Conservation (phyloP, 495 filamentous ascomycete genomes). For the Annulohypoxylon moriforme region DNA sequence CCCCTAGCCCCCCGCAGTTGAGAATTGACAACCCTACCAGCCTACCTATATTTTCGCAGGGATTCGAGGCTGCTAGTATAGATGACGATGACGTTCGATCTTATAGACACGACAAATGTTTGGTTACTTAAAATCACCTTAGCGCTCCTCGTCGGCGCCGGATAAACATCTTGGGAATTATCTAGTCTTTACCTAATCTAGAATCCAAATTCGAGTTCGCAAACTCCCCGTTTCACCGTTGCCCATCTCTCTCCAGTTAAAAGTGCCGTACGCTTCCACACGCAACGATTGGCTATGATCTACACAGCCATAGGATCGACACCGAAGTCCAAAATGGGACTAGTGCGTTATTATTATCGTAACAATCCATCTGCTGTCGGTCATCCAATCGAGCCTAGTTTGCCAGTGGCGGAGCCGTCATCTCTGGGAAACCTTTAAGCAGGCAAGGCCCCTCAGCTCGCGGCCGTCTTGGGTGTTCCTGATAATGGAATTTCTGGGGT, state of each 20-base stretch:
- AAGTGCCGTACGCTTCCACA: not conserved
- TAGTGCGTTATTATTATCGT: conserved; percentile 36
- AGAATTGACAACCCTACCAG: not conserved
- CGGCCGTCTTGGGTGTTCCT: conserved; percentile 4
- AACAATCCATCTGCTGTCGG: conserved; percentile 30
- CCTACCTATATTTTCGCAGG: conserved; percentile 2
- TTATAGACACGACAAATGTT: not conserved
- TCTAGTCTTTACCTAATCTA: conserved; percentile 20
- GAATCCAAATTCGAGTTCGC: not conserved
- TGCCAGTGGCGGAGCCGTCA: conserved; percentile 39
- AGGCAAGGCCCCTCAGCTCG: conserved; percentile 25
- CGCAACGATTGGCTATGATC: conserved; percentile 17
- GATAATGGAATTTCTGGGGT: conserved; percentile 30
- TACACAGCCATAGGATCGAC: conserved; percentile 35
- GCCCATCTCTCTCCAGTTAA: not conserved
- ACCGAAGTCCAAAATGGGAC: conserved; percentile 42
- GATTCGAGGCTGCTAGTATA: conserved; percentile 1
- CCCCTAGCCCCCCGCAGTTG: conserved; percentile 16
- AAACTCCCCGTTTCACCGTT: not conserved
- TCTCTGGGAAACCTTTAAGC: conserved; percentile 31
- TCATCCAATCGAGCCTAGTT: conserved; percentile 47
- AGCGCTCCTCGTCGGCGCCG: not conserved
- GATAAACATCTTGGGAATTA: not conserved
- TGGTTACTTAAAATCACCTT: not conserved
- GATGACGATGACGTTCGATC: conserved; percentile 1